phyloP scores from a whole-genome alignment of 805 yeast genomes.

The Cyberlindnera mrakii region DNA sequence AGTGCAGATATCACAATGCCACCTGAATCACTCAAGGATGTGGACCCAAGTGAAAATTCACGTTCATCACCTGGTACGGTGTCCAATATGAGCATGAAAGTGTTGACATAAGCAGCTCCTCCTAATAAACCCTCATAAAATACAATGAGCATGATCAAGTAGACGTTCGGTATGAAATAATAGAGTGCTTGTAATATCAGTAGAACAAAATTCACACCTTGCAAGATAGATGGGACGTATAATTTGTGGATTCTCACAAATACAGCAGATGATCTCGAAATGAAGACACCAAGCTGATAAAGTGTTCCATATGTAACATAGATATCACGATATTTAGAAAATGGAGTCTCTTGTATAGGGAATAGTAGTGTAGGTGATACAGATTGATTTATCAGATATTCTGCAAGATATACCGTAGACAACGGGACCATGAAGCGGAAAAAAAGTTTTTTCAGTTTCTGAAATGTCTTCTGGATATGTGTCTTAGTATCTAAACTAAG shows the following conservation, averaged over 20 bases:
- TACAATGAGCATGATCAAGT: conserved; percentile 54
- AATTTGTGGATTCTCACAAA: conserved; percentile 53
- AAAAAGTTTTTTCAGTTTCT: conserved; percentile 36
- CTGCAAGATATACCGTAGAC: conserved; percentile 75
- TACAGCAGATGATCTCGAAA: conserved; percentile 79
- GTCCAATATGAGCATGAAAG: conserved; percentile 74
- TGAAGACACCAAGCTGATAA: conserved; percentile 88
- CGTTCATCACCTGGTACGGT: conserved; percentile 43
- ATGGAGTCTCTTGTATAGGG: conserved; percentile 67
- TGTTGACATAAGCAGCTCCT: conserved; percentile 85
- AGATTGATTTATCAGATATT: conserved; percentile 88
- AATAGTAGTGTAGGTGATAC: conserved; percentile 83
- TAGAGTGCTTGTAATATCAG: conserved; percentile 60
- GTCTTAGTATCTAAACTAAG: background rate
- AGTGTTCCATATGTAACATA: conserved; percentile 88
- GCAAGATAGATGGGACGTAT: conserved; percentile 60
- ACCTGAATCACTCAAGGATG: conserved; percentile 75
- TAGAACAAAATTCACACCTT: conserved; percentile 53
- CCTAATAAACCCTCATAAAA: conserved; percentile 90
- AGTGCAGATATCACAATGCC: conserved; percentile 83
- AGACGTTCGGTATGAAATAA: conserved; percentile 52
- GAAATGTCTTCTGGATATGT: conserved; percentile 3
- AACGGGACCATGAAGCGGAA: conserved; percentile 79
- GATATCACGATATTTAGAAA: conserved; percentile 67
- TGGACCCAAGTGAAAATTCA: conserved; percentile 79